phyloP scores from a whole-genome alignment of 257 asterid species.

The Mentha longifolia region DNA sequence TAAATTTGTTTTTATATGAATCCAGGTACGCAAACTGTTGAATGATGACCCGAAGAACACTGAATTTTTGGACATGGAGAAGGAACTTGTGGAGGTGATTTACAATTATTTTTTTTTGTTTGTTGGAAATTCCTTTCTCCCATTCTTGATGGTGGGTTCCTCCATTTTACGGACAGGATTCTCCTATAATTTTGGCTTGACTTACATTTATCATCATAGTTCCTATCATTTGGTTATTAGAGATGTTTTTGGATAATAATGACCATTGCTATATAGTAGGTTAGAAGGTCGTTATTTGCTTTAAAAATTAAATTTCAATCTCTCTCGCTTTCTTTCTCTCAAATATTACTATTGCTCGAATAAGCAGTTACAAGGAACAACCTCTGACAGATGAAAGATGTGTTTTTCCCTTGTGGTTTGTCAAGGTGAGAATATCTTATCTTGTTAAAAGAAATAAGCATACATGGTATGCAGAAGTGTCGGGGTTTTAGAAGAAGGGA shows the following conservation, averaged over 20 bases:
- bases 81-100: constrained; percentile 93
- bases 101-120: constrained; percentile 9
- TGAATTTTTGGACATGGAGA: constrained; percentile 92
- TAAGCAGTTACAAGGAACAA: constrained; percentile 67
- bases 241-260: constrained; percentile 14
- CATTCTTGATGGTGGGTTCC: not conserved
- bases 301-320: constrained; percentile 21
- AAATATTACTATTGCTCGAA: constrained; percentile 56
- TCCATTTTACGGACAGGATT: not conserved
- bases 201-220: constrained; percentile 3
- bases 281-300: constrained; percentile 27
- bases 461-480: constrained; percentile 52
- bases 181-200: constrained; percentile 8
- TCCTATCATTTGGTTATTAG: constrained; percentile 15
- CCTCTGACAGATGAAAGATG: constrained; percentile 61
- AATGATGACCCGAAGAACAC: constrained; percentile 80
- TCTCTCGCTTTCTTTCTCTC: constrained; percentile 43
- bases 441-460: constrained; percentile 44
- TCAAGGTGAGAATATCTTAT: constrained; percentile 74
- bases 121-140: not conserved
- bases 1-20: constrained; percentile 13
- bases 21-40: constrained; percentile 73
- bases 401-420: constrained; percentile 52
- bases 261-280: constrained; percentile 23
- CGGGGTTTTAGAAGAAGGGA: constrained; percentile 51